Evolutionary conservation across 768 basidiomycete genomes (phyloP), one percentile per base, ranked within the genome.

Genomic region (Pisolithus albus): DNA sequence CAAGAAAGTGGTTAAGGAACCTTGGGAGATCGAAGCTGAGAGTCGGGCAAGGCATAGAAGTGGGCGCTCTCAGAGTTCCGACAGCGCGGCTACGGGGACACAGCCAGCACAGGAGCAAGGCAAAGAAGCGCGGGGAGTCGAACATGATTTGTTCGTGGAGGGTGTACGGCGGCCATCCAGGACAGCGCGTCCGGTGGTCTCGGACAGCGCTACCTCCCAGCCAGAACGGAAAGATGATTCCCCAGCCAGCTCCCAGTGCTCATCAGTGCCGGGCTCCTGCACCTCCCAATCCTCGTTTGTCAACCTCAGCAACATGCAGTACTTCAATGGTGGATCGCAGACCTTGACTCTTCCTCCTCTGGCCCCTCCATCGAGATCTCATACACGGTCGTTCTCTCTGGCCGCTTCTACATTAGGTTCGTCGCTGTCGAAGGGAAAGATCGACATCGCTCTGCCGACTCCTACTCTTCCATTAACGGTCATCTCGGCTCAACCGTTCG

Each of bases 1-100:
- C 15, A 88, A 88, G 69, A 76, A 75, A 56, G 70, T 88, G 23
- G 60, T 86, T 51, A 82, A 81, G 61, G 89, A 92, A 65, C 66
- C 78, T 30, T 91, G 89, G 89, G 90, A 92, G 62, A 56, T 92
- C 11, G 88, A 88, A 61, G 71, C 81, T 16, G 88, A 92, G 59
- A 69, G 73, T 46, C 73, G 76, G 43, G 59, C 71, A 4, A 78
- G 75, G 50, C 64, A 64, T n/a, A 73, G 73, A 34, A 64, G 57
- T 41, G 69, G 64, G 26, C 70, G 67, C 46, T 65, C 69, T 47
- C 64, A 21, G 63, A 59, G 60, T 54, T 52, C 49, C 10, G 46
- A 30, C 26, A n/a, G 37, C 11, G 5, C 16, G 43, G 13, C 32
- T 28, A 54, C 42, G n/a, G 42, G 52, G 40, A 50, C 8, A 36